Evolutionary conservation across 1,284 basidiomycete genomes (phyloP), one percentile per base, ranked within the genome.

Genomic region (Flammula alnicola): DNA sequence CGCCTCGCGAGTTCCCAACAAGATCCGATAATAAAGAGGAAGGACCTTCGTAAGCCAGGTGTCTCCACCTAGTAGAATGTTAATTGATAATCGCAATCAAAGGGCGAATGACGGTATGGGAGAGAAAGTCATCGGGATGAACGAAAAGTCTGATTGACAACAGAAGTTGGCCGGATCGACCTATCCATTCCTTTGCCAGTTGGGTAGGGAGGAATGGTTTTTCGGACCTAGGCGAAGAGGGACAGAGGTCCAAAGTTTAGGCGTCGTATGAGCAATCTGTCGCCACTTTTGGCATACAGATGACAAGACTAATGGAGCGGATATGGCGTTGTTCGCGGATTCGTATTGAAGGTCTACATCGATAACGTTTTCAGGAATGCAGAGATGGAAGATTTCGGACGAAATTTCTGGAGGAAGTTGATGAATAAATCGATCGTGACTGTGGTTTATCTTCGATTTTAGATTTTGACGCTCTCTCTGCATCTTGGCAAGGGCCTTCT

Each of bases 281-380:
- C 42, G 11, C 42, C 42, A 44, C 9, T 14, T 44, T 16, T 12
- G 42, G 25, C 19, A 44, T n/a, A 44, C 40, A 37, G 35, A 14
- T 16, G 40, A 9, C 1, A 41, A 26, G 8, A 16, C 17, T 6
- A 41, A 19, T 17, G 40, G 40, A 27, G 20, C 20, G 20, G 35
- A 20, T 20, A 4, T n/a, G n/a, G n/a, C n/a, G n/a, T n/a, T n/a
- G n/a, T n/a, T n/a, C n/a, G n/a, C n/a, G n/a, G n/a, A n/a, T n/a
- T n/a, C n/a, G n/a, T 6, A 11, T 37, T 14, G 20, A 6, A 16
- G 35, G n/a, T 17, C 11, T 37, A 19, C 32, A 11, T 14, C 16
- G 3, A 35, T 14, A 4, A 19, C 16, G 16, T 30, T 17, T 16
- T 27, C 20, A 8, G 30, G 39, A 25, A 48, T 12, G 39, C 47